A percentile compares a stretch with the other conserved stretches of the same genome.
Evolutionary conservation across 768 basidiomycete genomes (phyloP).

Genomic region (Paxillus ammoniavirescens): DNA sequence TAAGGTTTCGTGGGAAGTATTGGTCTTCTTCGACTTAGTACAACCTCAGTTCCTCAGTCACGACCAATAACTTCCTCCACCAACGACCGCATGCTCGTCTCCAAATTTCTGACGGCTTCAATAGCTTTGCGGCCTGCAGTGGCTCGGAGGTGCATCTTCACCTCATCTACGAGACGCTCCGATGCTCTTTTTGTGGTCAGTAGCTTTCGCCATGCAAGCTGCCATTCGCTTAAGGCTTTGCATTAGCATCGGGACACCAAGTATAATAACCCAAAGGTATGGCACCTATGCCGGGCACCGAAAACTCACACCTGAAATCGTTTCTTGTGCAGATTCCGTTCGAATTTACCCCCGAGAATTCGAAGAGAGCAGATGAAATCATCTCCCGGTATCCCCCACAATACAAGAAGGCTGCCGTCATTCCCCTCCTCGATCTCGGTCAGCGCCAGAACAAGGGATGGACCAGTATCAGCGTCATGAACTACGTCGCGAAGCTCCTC

Average conservation of each 20-base stretch:
- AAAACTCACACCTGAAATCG: not conserved
- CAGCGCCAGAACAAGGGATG: conserved; percentile 98
- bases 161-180: conserved; percentile 51
- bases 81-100: conserved; percentile 19
- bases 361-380: conserved; percentile 84
- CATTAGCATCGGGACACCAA: conserved; percentile 89
- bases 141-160: conserved; percentile 32
- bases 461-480: conserved; percentile 99
- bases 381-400: conserved; percentile 93
- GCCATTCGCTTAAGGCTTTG: conserved; percentile 14
- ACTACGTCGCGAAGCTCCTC: conserved; percentile 90
- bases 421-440: conserved; percentile 93
- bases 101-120: conserved; percentile 11
- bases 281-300: conserved; percentile 7
- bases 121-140: conserved; percentile 16
- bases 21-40: not conserved
- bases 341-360: conserved; percentile 76
- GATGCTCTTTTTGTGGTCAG: conserved; percentile 87
- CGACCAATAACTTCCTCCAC: not conserved
- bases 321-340: conserved; percentile 72
- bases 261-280: conserved; percentile 90
- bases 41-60: no score
- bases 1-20: conserved; percentile 4
- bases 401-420: conserved; percentile 98
- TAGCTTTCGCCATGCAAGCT: conserved; percentile 19